Evolutionary conservation across 2,329 filamentous ascomycete genomes (phyloP).

Genomic region (Sporothrix globosa): DNA sequence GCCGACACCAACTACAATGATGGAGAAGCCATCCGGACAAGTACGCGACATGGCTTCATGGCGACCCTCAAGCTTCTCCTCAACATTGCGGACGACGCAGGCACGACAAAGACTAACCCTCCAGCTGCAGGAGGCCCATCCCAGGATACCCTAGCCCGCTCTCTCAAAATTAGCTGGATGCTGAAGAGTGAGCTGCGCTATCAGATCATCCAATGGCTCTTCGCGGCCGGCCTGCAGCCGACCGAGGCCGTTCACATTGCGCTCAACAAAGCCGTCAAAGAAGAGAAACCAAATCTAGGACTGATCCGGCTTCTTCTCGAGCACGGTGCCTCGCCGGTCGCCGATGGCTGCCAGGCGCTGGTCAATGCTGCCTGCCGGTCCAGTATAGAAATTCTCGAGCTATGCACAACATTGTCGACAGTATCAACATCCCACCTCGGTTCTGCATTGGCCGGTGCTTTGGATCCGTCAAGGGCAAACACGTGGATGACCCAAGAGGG

Average conservation of each 20-base stretch:
- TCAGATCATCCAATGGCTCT: slow-evolving; percentile 54
- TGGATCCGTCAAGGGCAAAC: slow-evolving; percentile 47
- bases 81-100: slow-evolving; percentile 43
- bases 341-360: slow-evolving; percentile 57
- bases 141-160: slow-evolving; percentile 52
- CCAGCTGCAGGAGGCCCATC: slow-evolving; percentile 48
- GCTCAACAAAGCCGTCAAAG: slow-evolving; percentile 55
- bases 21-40: slow-evolving; percentile 60
- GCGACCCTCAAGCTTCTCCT: slow-evolving; percentile 56
- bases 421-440: slow-evolving; percentile 51
- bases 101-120: slow-evolving; percentile 40
- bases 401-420: slow-evolving; percentile 45
- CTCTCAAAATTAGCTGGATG: slow-evolving; percentile 59
- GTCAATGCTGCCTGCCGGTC: slow-evolving; percentile 53
- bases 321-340: slow-evolving; percentile 56
- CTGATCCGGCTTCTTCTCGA: slow-evolving; percentile 54
- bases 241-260: slow-evolving; percentile 56
- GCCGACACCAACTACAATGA: slow-evolving; percentile 60
- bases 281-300: slow-evolving; percentile 54
- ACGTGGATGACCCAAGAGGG: slow-evolving; percentile 55
- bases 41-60: slow-evolving; percentile 56
- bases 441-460: slow-evolving; percentile 51
- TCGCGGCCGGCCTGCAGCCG: slow-evolving; percentile 54
- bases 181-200: slow-evolving; percentile 54
- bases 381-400: slow-evolving; percentile 46